Conservation (phyloP, 257 asterid genomes). For the Nicotiana tabacum region DNA sequence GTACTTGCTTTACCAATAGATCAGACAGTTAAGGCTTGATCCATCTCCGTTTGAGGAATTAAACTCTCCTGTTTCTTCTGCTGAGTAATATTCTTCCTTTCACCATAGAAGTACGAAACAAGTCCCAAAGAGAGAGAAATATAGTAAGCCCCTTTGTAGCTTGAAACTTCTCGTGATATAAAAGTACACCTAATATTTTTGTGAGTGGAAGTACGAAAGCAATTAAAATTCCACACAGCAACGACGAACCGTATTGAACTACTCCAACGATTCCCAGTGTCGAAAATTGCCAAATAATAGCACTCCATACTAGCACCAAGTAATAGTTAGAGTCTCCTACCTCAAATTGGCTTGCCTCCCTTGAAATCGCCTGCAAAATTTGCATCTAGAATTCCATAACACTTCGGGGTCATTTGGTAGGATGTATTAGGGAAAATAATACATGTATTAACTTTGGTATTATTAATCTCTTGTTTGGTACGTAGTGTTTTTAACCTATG, state of each 20-base stretch:
- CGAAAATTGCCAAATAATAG: conserved; percentile 13
- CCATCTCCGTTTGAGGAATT: no score
- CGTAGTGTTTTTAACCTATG: no score
- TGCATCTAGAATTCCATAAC: neutral
- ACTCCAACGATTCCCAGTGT: conserved; percentile 15
- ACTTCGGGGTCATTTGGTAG: neutral
- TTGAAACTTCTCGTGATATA: conserved; percentile 13
- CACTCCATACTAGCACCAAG: conserved; percentile 11
- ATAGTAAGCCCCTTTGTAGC: conserved; percentile 19
- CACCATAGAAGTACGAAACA: conserved; percentile 28
- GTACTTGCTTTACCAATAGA: no score
- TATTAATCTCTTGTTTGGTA: no score
- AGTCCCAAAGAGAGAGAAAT: conserved; percentile 31
- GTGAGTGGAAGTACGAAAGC: conserved; percentile 3
- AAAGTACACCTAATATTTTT: conserved; percentile 6
- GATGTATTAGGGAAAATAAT: no score
- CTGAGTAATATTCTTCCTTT: neutral
- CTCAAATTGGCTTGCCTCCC: conserved; percentile 15
- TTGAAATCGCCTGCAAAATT: conserved; percentile 10
- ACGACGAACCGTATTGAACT: conserved; percentile 7
- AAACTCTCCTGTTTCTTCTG: neutral
- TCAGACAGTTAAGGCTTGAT: no score
- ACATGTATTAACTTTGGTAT: no score
- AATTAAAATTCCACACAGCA: conserved; percentile 6
- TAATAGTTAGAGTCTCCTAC: conserved; percentile 6